phyloP scores from a whole-genome alignment of 1,284 basidiomycete genomes.

The Naganishia sp. region DNA sequence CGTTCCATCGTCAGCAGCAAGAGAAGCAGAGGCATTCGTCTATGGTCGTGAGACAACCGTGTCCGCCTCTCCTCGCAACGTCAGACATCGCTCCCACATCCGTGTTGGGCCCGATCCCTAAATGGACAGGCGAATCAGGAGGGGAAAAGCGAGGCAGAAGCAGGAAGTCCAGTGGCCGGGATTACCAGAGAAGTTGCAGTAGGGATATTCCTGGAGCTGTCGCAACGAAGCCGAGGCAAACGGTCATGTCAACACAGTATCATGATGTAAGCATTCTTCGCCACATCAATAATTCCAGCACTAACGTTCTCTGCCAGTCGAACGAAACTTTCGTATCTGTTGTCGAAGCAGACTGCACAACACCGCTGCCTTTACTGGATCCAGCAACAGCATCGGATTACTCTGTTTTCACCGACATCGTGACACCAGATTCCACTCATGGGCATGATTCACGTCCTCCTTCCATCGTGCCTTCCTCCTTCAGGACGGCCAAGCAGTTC shows the following conservation, averaged over 20 bases:
- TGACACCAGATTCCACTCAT: slow-evolving; percentile 16
- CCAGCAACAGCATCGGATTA: slow-evolving; percentile 21
- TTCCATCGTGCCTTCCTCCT: slow-evolving; percentile 21
- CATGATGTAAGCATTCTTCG: slow-evolving; percentile 1
- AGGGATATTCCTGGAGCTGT: neutral
- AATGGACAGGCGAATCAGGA: slow-evolving; percentile 14
- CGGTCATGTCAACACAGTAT: neutral
- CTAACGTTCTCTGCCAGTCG: neutral
- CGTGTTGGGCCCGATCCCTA: slow-evolving; percentile 9
- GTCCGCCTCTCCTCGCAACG: neutral
- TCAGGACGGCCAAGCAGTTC: slow-evolving; percentile 25
- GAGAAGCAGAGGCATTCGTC: slow-evolving; percentile 1
- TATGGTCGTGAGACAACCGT: slow-evolving; percentile 10
- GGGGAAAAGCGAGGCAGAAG: slow-evolving; percentile 8
- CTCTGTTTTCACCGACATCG: slow-evolving; percentile 24
- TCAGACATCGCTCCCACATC: slow-evolving; percentile 1
- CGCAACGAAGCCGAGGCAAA: slow-evolving; percentile 4
- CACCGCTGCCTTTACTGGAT: slow-evolving; percentile 10
- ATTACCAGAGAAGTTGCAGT: slow-evolving; percentile 12
- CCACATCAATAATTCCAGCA: neutral
- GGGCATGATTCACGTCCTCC: slow-evolving; percentile 16
- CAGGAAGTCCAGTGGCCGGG: slow-evolving; percentile 1
- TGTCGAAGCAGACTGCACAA: slow-evolving; percentile 9
- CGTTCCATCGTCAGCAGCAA: neutral
- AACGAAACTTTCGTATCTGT: slow-evolving; percentile 15